Evolutionary conservation across 768 basidiomycete genomes (phyloP).

Genomic region (Trametes cinnabarina): DNA sequence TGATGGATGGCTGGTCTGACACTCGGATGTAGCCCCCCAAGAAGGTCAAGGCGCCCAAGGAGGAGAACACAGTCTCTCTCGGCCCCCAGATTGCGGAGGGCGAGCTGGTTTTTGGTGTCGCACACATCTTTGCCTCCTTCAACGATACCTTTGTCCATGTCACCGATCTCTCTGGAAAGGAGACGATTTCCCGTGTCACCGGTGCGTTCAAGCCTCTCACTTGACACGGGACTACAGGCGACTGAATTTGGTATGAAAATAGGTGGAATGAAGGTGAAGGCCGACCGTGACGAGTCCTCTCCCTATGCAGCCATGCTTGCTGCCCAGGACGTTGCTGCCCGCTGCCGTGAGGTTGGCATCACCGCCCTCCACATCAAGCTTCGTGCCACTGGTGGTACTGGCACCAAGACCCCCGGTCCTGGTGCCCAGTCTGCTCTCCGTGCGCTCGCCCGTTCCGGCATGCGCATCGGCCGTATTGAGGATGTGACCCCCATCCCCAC

Average conservation of each 20-base stretch:
- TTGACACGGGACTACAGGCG: not conserved
- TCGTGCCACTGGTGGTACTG: constrained; percentile 96
- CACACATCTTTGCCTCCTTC: constrained; percentile 99
- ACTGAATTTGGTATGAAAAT: not conserved
- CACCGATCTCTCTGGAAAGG: constrained; percentile 98
- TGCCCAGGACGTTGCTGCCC: constrained; percentile 92
- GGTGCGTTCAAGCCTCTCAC: constrained; percentile 46
- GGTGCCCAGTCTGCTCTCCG: constrained; percentile 98
- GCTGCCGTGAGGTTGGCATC: constrained; percentile 98
- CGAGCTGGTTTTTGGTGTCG: constrained; percentile 96
- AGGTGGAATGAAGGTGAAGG: constrained; percentile 99
- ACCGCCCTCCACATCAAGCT: constrained; percentile 99
- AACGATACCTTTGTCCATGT: constrained; percentile 99
- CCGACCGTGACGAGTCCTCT: constrained; percentile 98
- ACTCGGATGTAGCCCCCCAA: constrained; percentile 75
- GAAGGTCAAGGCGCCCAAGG: constrained; percentile 73
- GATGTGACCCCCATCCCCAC: constrained; percentile 98
- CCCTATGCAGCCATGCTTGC: constrained; percentile 98
- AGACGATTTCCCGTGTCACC: constrained; percentile 98
- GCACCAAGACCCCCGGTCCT: constrained; percentile 98
- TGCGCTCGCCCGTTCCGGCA: constrained; percentile 96
- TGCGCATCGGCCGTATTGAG: constrained; percentile 97
- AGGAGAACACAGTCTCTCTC: constrained; percentile 84
- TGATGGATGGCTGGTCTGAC: constrained; percentile 55
- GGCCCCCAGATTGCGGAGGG: constrained; percentile 96